Conservation (phyloP, 1,284 basidiomycete species). For the Thelephora terrestris region DNA sequence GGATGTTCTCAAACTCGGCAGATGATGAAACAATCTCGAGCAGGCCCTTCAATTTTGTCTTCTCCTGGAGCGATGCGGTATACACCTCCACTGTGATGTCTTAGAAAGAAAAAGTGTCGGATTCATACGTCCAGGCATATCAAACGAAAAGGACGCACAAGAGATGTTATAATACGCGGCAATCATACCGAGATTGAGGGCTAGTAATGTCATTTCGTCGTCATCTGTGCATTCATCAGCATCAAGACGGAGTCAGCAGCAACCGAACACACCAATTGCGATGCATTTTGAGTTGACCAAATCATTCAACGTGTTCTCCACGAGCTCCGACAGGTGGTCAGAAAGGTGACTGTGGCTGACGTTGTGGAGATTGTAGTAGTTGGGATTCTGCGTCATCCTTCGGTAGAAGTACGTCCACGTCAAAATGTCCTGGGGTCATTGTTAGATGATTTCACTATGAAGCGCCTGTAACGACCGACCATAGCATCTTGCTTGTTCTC, state of each 20-base stretch:
- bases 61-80: conserved; percentile 89
- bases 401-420: conserved; percentile 98
- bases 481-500: conserved; percentile 98
- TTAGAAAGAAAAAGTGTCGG: conserved; percentile 18
- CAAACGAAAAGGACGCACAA: conserved; percentile 35
- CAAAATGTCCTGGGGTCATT: conserved; percentile 60
- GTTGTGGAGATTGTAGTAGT: conserved; percentile 92
- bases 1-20: conserved; percentile 91
- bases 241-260: not conserved
- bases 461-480: conserved; percentile 35
- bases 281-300: conserved; percentile 95
- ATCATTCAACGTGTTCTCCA: conserved; percentile 88
- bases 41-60: conserved; percentile 95
- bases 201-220: conserved; percentile 88
- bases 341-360: conserved; percentile 90
- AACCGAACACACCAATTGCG: conserved; percentile 52
- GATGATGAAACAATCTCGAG: conserved; percentile 95
- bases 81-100: conserved; percentile 97
- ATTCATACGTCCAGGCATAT: not conserved
- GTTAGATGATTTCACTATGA: not conserved
- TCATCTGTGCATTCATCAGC: conserved; percentile 31
- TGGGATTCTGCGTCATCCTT: conserved; percentile 90
- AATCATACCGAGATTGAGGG: conserved; percentile 93
- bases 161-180: conserved; percentile 90
- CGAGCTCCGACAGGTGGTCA: conserved; percentile 91